These are phyloP conservation scores for Ochromonas danica DNA, from an alignment of 108 stramenopile species.

Conservation along the genomic window DNA sequence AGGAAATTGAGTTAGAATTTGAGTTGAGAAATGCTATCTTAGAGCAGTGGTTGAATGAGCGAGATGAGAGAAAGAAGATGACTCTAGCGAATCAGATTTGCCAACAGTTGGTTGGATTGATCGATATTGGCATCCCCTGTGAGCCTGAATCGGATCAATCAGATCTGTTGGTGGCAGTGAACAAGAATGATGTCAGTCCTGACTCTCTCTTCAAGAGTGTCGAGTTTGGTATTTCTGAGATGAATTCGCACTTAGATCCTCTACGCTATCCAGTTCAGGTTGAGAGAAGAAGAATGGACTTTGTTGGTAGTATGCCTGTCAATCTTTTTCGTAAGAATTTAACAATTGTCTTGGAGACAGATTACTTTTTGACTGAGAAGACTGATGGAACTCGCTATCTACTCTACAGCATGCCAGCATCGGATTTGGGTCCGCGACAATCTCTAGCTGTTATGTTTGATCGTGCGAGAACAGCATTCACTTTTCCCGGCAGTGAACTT, in stretches of 20 bases:
- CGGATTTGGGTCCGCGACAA: background rate
- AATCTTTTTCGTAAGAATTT: constrained; percentile 78
- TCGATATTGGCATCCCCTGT: background rate
- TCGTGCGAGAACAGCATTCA: background rate
- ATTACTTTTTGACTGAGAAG: constrained; percentile 88
- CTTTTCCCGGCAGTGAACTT: constrained; percentile 30
- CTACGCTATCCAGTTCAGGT: background rate
- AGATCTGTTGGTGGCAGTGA: background rate
- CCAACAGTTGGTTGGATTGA: background rate
- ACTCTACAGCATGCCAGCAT: constrained; percentile 40
- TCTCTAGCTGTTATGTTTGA: background rate
- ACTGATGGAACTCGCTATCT: constrained; percentile 93
- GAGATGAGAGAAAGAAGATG: background rate
- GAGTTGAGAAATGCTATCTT: background rate
- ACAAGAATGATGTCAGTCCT: background rate
- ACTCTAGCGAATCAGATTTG: background rate
- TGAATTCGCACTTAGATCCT: background rate
- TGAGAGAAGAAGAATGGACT: constrained; percentile 33
- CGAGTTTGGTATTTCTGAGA: background rate
- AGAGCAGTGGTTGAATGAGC: background rate
- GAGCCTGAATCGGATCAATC: background rate
- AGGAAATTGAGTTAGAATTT: constrained; percentile 1
- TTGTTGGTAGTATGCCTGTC: constrained; percentile 90
- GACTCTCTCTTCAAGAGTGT: background rate
- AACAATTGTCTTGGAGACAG: background rate